A percentile compares a stretch with the other conserved stretches of the same genome.
phyloP scores from a whole-genome alignment of 2,329 filamentous ascomycete species.

The Xylariales sp. region DNA sequence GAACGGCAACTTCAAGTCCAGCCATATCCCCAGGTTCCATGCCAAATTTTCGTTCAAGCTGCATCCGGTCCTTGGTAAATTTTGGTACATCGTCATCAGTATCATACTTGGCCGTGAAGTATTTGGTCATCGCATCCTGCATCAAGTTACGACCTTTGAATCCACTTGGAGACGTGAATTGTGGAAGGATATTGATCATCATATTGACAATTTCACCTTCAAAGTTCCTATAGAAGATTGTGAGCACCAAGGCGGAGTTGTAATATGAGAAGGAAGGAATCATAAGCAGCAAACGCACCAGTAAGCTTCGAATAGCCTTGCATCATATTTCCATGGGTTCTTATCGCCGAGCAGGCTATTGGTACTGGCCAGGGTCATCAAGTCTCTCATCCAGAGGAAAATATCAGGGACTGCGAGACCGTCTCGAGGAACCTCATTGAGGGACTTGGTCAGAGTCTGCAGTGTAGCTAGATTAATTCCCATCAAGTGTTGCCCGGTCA shows the following conservation, averaged over 20 bases:
- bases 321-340: background rate
- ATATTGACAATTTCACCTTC: background rate
- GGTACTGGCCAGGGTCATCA: background rate
- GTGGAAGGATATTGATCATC: background rate
- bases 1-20: constrained; percentile 1
- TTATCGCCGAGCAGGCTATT: background rate
- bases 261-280: too few relatives aligned
- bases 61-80: background rate
- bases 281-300: too few relatives aligned
- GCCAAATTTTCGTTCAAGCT: too few relatives aligned
- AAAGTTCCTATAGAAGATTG: too few relatives aligned
- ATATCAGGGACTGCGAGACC: constrained; percentile 3
- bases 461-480: constrained; percentile 1
- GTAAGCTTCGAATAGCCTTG: background rate
- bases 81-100: background rate
- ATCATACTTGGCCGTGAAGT: background rate
- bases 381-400: background rate
- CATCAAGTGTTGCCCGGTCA: constrained; percentile 3
- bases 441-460: background rate
- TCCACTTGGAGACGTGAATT: background rate
- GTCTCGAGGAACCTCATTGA: background rate
- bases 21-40: too few relatives aligned
- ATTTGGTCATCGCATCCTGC: constrained; percentile 4
- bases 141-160: constrained; percentile 1
- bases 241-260: too few relatives aligned